phyloP scores from a whole-genome alignment of 2,329 filamentous ascomycete genomes.

The Calonectria pseudoturangicola region DNA sequence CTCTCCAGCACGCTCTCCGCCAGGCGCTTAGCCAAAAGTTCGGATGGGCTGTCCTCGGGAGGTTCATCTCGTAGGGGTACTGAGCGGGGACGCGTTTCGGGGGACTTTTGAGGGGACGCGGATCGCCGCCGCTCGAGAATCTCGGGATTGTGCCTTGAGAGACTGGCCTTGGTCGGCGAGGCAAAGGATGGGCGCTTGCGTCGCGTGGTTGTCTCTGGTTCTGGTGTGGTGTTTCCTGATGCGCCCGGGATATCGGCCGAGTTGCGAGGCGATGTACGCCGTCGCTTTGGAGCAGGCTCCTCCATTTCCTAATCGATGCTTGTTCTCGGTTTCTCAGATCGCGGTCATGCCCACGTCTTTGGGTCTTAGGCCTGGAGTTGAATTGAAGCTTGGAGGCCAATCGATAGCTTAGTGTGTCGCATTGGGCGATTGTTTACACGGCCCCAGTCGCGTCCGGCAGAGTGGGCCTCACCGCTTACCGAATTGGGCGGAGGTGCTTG shows the following conservation, averaged over 20 bases:
- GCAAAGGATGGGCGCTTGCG: constrained; percentile 74
- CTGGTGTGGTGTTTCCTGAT: constrained; percentile 58
- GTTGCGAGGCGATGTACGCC: constrained; percentile 75
- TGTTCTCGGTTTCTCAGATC: constrained; percentile 15
- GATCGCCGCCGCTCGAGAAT: constrained; percentile 69
- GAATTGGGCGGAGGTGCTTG: constrained; percentile 1
- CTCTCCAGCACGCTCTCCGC: constrained; percentile 51
- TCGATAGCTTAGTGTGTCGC: constrained; percentile 45
- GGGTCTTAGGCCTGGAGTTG: not conserved
- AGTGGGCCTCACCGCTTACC: constrained; percentile 55
- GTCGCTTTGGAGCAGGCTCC: constrained; percentile 77
- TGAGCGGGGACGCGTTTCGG: constrained; percentile 28
- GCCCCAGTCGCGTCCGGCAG: constrained; percentile 48
- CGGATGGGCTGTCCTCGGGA: constrained; percentile 52
- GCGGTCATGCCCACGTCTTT: constrained; percentile 38
- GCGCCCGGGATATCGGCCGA: constrained; percentile 50
- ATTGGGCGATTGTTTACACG: constrained; percentile 54
- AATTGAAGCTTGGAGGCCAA: constrained; percentile 27
- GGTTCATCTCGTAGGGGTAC: constrained; percentile 46
- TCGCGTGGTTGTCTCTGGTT: constrained; percentile 56
- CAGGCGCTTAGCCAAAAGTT: constrained; percentile 57
- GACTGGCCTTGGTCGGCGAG: constrained; percentile 80
- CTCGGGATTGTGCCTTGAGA: constrained; percentile 77
- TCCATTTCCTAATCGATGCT: constrained; percentile 61
- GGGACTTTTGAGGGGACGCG: constrained; percentile 59